Evolutionary conservation across 768 basidiomycete species (phyloP).

Genomic region (Boletus eberwhitei): DNA sequence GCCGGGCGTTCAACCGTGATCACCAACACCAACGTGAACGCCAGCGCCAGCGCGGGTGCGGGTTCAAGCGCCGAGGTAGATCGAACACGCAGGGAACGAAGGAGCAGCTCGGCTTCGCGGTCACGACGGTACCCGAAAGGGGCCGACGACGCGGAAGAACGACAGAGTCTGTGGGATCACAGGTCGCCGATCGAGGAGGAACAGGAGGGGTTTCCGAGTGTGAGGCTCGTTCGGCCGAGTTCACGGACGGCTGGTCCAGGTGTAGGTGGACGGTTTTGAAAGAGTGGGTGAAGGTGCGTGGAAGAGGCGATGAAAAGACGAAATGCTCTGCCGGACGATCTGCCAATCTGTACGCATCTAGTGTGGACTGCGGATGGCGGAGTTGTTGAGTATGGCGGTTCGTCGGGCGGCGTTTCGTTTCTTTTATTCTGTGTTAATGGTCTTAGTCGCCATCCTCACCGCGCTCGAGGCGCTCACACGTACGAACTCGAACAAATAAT

Average conservation of each 20-base stretch:
- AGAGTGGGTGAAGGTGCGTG: background rate
- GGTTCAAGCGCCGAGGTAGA: conserved; percentile 1
- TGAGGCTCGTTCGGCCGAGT: conserved; percentile 38
- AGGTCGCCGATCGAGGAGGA: conserved; percentile 27
- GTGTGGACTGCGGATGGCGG: background rate
- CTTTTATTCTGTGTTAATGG: background rate
- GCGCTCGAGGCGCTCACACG: background rate
- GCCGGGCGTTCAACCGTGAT: background rate
- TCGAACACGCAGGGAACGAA: conserved; percentile 27
- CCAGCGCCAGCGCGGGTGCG: too few relatives aligned
- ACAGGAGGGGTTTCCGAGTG: conserved; percentile 20
- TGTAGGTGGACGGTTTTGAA: conserved; percentile 20
- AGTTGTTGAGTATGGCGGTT: background rate
- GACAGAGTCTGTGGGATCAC: conserved; percentile 49
- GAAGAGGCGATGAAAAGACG: background rate
- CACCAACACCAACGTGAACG: background rate
- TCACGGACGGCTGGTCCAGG: conserved; percentile 7
- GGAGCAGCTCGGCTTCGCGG: conserved; percentile 43
- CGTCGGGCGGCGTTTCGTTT: background rate
- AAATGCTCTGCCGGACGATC: background rate
- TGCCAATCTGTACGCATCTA: background rate
- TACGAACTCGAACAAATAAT: background rate
- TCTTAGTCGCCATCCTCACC: background rate
- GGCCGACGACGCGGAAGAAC: conserved; percentile 61
- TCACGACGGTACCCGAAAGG: conserved; percentile 44